A percentile compares a stretch with the other conserved stretches of the same genome.
phyloP scores from a whole-genome alignment of 768 basidiomycete genomes.

The Pisolithus albus region DNA sequence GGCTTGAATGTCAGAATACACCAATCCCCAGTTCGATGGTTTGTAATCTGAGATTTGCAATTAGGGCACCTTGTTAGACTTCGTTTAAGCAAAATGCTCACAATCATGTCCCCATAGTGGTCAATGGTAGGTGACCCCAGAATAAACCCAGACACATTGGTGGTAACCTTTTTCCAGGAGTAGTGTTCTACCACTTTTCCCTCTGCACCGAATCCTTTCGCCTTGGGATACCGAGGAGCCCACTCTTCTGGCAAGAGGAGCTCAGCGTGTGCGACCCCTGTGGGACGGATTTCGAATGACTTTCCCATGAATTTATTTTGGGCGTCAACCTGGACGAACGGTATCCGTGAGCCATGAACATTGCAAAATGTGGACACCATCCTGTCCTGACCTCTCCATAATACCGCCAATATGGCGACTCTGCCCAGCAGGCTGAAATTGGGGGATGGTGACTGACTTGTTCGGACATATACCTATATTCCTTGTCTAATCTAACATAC shows the following conservation, averaged over 20 bases:
- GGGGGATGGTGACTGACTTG: slow-evolving; percentile 98
- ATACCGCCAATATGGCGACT: slow-evolving; percentile 85
- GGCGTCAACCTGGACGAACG: slow-evolving; percentile 67
- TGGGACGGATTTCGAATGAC: slow-evolving; percentile 93
- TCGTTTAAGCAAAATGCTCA: slow-evolving; percentile 35
- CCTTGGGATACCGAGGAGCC: slow-evolving; percentile 57
- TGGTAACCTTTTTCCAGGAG: slow-evolving; percentile 93
- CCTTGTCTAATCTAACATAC: slow-evolving; percentile 79
- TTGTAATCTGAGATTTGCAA: slow-evolving; percentile 50
- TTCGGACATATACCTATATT: slow-evolving; percentile 91
- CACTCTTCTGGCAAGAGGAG: slow-evolving; percentile 65
- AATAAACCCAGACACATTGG: slow-evolving; percentile 88
- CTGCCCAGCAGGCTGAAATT: slow-evolving; percentile 92
- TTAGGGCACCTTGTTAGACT: slow-evolving; percentile 1
- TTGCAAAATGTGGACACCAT: background rate
- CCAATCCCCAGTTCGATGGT: slow-evolving; percentile 84
- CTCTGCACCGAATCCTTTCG: slow-evolving; percentile 32
- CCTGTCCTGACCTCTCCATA: slow-evolving; percentile 63
- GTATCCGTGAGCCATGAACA: too few relatives aligned
- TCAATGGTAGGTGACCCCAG: slow-evolving; percentile 83
- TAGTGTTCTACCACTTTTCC: slow-evolving; percentile 82
- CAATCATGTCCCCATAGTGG: slow-evolving; percentile 92
- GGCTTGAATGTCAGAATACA: slow-evolving; percentile 94
- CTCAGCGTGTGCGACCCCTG: slow-evolving; percentile 88
- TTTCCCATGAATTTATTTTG: slow-evolving; percentile 97